These are phyloP conservation scores for Magnaporthiopsis incrustans DNA, from an alignment of 2,329 filamentous ascomycete species.

Conservation along the genomic window DNA sequence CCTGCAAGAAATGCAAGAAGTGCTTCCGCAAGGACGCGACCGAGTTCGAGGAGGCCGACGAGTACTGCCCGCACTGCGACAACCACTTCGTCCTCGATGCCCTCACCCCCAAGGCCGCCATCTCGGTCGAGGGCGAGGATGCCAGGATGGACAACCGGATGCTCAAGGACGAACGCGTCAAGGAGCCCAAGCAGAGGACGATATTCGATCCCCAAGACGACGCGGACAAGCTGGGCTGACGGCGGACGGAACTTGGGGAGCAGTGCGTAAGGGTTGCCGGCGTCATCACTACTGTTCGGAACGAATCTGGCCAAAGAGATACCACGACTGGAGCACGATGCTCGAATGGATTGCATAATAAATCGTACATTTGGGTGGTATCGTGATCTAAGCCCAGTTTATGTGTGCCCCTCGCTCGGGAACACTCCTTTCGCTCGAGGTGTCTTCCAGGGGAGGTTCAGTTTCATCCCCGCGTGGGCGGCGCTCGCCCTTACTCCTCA, in stretches of 20 bases:
- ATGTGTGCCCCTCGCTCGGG: background rate
- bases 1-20: slow-evolving; percentile 98
- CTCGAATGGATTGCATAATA: slow-evolving; percentile 2
- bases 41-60: slow-evolving; percentile 93
- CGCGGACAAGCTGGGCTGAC: slow-evolving; percentile 67
- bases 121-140: slow-evolving; percentile 89
- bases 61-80: slow-evolving; percentile 98
- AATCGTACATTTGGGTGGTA: slow-evolving; percentile 5
- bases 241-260: background rate
- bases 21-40: slow-evolving; percentile 89
- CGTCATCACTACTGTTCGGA: background rate
- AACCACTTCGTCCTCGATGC: slow-evolving; percentile 97
- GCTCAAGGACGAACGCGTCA: slow-evolving; percentile 82
- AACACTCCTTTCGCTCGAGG: background rate
- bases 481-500: slow-evolving; percentile 13
- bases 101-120: slow-evolving; percentile 67
- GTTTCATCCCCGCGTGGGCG: background rate
- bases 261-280: background rate
- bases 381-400: slow-evolving; percentile 5
- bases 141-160: slow-evolving; percentile 78
- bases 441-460: background rate
- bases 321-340: background rate
- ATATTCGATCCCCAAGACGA: slow-evolving; percentile 72
- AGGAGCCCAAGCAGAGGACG: slow-evolving; percentile 47
- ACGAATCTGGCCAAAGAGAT: background rate